Evolutionary conservation across 2,329 filamentous ascomycete species (phyloP).

Genomic region (Colletotrichum tamarilloi): DNA sequence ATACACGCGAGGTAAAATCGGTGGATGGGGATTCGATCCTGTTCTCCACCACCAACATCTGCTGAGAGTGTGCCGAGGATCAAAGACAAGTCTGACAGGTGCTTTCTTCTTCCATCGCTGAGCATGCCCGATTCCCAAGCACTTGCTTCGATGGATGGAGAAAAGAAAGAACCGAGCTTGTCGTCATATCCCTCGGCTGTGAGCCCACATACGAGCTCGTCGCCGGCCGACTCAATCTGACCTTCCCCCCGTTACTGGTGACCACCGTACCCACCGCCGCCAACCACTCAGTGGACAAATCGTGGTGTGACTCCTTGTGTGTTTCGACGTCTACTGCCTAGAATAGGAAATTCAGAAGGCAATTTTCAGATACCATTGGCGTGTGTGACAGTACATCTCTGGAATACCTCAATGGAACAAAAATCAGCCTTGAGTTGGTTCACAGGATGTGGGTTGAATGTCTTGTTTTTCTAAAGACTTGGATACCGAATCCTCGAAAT

Average conservation of each 20-base stretch:
- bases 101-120: background rate
- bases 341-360: too few relatives aligned
- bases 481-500: too few relatives aligned
- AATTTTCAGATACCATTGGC: too few relatives aligned
- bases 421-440: too few relatives aligned
- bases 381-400: too few relatives aligned
- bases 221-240: slow-evolving; percentile 12
- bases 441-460: too few relatives aligned
- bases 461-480: too few relatives aligned
- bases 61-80: background rate
- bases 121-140: background rate
- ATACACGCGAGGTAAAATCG: background rate
- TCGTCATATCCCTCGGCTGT: background rate
- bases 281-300: background rate
- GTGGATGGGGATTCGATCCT: background rate
- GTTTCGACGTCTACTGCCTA: background rate
- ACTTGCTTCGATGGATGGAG: background rate
- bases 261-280: background rate
- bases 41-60: background rate
- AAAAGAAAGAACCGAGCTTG: background rate
- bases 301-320: background rate
- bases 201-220: background rate
- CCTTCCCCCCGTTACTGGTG: slow-evolving; percentile 4
- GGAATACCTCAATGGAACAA: too few relatives aligned
- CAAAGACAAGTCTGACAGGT: background rate